Base-by-base conservation (phyloP, 2,329 filamentous ascomycete genomes). In the Simplicillium aogashimaense region DNA sequence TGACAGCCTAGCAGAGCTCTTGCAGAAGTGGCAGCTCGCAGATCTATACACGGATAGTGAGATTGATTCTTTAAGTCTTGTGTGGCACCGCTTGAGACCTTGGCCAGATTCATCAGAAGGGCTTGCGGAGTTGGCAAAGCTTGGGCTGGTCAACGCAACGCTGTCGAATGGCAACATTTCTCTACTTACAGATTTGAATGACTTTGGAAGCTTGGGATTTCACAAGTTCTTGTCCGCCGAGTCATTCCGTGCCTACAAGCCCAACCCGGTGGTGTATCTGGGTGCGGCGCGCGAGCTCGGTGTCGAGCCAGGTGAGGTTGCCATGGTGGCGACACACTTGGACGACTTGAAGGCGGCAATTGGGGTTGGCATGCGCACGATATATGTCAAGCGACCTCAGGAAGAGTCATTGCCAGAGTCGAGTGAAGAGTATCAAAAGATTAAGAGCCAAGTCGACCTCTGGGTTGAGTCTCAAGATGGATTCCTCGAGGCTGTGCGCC, bases 241-340 rank as follows among this genome's bases (percentile, higher is more conserved):
- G 58, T 72, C 81, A 46, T 90, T 89, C 53, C 64, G 68, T 35
- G 77, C 76, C 1, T 92, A 90, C 58, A 92, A 92, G 65, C 85
- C 85, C 1, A 70, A 75, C 44, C 72, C 75, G 7, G 65, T 58
- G 38, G 78, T 81, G 2, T 92, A 92, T 53, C 66, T 73, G 1
- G 84, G 85, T 4, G 84, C 81, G 0, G 82, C 69, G 2, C 58
- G 66, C 42, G 67, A 64, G 47, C 59, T 89, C 39, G 74, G 71
- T 0, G 45, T 79, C 33, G 50, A 70, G 44, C 72, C 79, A 0
- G 55, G 56, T 3, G 69, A 88, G 52, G 81, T 86, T 42, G 82
- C 77, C 15, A 78, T 92, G 75, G 83, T 92, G 15, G 86, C 86
- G 13, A 79, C 85, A 30, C 85, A 90, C 60, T 61, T 90, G 43